Evolutionary conservation across 2,329 filamentous ascomycete species (phyloP).

Genomic region (Monosporascus sp.): DNA sequence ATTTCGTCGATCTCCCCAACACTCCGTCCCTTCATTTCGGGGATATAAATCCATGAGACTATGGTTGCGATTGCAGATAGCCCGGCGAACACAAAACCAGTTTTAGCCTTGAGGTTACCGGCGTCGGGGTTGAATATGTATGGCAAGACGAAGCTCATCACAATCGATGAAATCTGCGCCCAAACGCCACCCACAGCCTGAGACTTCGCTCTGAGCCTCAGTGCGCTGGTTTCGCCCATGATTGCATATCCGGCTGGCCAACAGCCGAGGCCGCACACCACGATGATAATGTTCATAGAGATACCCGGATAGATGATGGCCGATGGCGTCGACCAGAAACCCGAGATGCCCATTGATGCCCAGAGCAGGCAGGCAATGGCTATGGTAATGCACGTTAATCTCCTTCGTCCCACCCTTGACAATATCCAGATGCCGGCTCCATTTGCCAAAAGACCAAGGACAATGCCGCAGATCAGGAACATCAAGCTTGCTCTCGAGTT

Average conservation of each 20-base stretch:
- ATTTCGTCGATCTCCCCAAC: constrained; percentile 42
- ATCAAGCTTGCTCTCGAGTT: constrained; percentile 29
- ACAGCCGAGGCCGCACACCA: constrained; percentile 13
- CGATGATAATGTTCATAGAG: constrained; percentile 37
- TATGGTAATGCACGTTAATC: constrained; percentile 32
- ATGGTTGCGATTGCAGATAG: constrained; percentile 30
- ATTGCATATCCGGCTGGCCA: constrained; percentile 29
- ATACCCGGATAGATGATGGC: constrained; percentile 34
- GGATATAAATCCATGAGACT: constrained; percentile 40
- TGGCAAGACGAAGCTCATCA: constrained; percentile 42
- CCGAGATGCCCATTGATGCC: constrained; percentile 41
- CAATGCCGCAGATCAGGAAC: constrained; percentile 40
- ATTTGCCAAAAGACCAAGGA: constrained; percentile 40
- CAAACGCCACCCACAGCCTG: constrained; percentile 26
- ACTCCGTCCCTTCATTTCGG: constrained; percentile 47
- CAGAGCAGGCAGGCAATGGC: constrained; percentile 31
- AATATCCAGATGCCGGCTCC: constrained; percentile 38
- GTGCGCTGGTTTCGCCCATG: constrained; percentile 28
- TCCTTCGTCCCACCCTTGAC: constrained; percentile 33
- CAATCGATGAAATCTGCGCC: constrained; percentile 1
- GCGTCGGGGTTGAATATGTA: constrained; percentile 42
- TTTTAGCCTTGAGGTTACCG: constrained; percentile 35
- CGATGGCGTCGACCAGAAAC: constrained; percentile 33
- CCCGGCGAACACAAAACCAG: constrained; percentile 34
- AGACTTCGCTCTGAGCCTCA: constrained; percentile 31